These are phyloP conservation scores for Achaetomium macrosporum DNA, from an alignment of 2,329 filamentous ascomycete genomes.

Conservation along the genomic window DNA sequence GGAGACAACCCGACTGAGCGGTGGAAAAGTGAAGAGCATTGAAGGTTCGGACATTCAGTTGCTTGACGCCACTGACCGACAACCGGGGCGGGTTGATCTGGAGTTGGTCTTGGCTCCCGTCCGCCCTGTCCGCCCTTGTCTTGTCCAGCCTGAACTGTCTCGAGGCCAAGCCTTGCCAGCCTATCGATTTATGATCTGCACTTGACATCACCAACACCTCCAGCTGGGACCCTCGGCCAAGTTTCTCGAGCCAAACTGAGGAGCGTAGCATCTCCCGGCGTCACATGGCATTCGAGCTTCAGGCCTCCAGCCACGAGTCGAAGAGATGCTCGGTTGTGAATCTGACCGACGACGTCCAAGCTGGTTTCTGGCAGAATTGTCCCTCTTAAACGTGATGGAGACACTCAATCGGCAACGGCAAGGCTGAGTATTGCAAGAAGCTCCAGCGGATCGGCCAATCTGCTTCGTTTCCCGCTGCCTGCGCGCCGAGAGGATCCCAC, in stretches of 20 bases:
- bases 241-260: background rate
- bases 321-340: background rate
- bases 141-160: conserved; percentile 4
- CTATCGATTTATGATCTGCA: conserved; percentile 12
- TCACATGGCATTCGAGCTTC: background rate
- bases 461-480: background rate
- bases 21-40: no score
- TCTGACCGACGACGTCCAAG: no score
- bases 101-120: conserved; percentile 3
- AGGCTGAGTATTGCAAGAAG: background rate
- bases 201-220: conserved; percentile 19
- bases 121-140: background rate
- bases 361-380: background rate
- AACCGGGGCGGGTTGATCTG: background rate
- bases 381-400: background rate
- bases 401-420: background rate
- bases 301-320: background rate
- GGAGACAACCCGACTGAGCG: no score
- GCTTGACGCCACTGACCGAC: no score
- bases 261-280: background rate
- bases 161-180: conserved; percentile 7
- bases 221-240: background rate
- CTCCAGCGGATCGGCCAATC: background rate
- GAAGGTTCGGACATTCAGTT: no score
- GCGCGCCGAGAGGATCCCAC: no score